Conservation (phyloP, 164 flowering plant genomes). For the Macadamia tetraphylla region DNA sequence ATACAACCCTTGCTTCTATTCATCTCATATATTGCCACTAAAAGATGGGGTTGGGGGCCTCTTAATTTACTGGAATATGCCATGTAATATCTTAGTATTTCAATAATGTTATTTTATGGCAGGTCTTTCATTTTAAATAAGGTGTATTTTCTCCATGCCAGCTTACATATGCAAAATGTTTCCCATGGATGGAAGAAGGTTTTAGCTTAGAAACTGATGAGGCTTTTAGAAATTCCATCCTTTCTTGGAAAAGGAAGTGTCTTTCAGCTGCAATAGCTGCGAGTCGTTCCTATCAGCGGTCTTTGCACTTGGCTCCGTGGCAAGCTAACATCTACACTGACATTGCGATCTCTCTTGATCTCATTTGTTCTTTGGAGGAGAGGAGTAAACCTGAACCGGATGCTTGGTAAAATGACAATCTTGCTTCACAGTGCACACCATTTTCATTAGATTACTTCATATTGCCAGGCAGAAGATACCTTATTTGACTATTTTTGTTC, state of each 20-base stretch:
- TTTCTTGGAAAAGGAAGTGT: constrained; percentile 57
- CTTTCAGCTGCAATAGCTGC: constrained; percentile 52
- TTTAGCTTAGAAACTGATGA: constrained; percentile 22
- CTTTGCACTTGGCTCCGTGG: constrained; percentile 93
- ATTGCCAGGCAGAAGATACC: not conserved
- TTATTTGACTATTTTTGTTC: constrained; percentile 14
- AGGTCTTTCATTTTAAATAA: constrained; percentile 1
- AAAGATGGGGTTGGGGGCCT: not conserved
- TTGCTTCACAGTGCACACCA: not conserved
- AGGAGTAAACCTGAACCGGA: constrained; percentile 18
- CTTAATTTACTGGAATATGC: not conserved
- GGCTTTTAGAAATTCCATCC: constrained; percentile 47
- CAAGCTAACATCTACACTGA: constrained; percentile 74
- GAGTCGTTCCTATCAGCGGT: constrained; percentile 67
- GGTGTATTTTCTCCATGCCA: constrained; percentile 19
- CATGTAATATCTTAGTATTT: not conserved
- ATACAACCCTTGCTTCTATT: not conserved
- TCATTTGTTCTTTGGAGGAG: constrained; percentile 36
- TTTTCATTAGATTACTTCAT: constrained; percentile 1
- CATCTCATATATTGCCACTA: not conserved
- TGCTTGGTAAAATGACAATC: constrained; percentile 41
- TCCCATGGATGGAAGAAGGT: constrained; percentile 62
- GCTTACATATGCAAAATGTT: constrained; percentile 73
- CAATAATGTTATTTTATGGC: not conserved
- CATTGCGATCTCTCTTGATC: constrained; percentile 66